Evolutionary conservation across 2,329 filamentous ascomycete species (phyloP), one percentile per base, ranked within the genome.

Genomic region (Calonectria pseudoturangicola): DNA sequence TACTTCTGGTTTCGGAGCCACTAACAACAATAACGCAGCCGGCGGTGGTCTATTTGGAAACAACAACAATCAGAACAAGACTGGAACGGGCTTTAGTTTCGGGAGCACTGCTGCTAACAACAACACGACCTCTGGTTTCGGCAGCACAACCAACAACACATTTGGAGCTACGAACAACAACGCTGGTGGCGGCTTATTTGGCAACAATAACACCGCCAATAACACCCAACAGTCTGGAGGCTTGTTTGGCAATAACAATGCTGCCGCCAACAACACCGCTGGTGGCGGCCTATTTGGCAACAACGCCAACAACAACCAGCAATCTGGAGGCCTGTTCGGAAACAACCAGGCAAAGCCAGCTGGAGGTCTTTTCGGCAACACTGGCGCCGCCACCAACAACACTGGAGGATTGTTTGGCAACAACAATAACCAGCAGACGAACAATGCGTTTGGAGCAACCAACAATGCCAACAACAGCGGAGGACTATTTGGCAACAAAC

Each of bases 361-460:
- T 13, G 68, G 68, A 56, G 78, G 73, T 2, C 75, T 84, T 6
- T 88, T 89, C 72, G 86, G 85, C 25, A 79, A 78, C 60, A 82
- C 80, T 41, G 78, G 81, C 56, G 79, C 78, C 74, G 80, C 66
- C 73, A 69, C 8, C 82, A 83, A 51, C 83, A 82, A 41, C 83
- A 82, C 47, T 39, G 83, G 82, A 43, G 85, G 86, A 15, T 79
- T 89, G 27, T 89, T 90, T 74, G 89, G 88, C 25, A 83, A 81
- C 43, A 77, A 82, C 41, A 84, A 84, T 7, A 60, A 60, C 76
- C 86, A 89, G 73, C 86, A 87, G 58, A 85, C 72, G 43, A 75
- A 75, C 4, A 65, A 60, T 66, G 89, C 86, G 15, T 82, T 83
- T 48, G 82, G 82, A 48, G 71, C 77, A 4, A 48, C 56, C 16